phyloP scores from a whole-genome alignment of 108 stramenopile species.

The Fistulifera pelliculosa region DNA sequence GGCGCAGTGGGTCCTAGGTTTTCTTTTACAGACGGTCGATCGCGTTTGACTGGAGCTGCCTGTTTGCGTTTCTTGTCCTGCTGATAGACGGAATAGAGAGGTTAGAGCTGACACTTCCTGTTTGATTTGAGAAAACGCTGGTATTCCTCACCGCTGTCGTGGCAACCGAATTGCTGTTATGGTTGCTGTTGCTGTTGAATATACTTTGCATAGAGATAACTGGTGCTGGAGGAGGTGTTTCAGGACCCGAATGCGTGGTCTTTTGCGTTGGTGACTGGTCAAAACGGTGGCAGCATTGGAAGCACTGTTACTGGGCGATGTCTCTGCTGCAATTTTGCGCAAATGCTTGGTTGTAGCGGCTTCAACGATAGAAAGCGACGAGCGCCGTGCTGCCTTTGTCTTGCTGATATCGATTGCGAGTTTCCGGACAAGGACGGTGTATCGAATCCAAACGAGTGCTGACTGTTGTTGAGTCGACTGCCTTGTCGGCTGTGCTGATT shows the following conservation, averaged over 20 bases:
- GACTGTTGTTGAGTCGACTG: slow-evolving; percentile 6
- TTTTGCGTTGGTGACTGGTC: neutral
- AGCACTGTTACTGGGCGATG: too few relatives aligned
- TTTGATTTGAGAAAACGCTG: neutral
- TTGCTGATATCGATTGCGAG: neutral
- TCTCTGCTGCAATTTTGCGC: slow-evolving; percentile 20
- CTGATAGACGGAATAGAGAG: neutral
- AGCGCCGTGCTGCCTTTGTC: neutral
- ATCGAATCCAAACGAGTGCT: slow-evolving; percentile 23
- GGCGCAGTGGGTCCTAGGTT: neutral
- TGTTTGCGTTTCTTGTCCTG: slow-evolving; percentile 31
- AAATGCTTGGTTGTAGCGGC: slow-evolving; percentile 35
- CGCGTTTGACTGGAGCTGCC: slow-evolving; percentile 33
- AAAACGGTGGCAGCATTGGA: neutral
- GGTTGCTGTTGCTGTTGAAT: slow-evolving; percentile 2
- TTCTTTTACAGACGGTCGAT: slow-evolving; percentile 30
- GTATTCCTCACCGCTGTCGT: slow-evolving; percentile 1
- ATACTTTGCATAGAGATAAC: neutral
- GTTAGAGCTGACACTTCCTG: neutral
- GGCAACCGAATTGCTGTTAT: neutral
- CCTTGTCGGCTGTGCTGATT: neutral
- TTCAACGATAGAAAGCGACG: slow-evolving; percentile 22
- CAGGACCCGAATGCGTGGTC: slow-evolving; percentile 6
- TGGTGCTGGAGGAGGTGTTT: slow-evolving; percentile 2
- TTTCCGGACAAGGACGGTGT: slow-evolving; percentile 4